These are phyloP conservation scores for Melastoma candidum DNA, from an alignment of 441 rosid species.

Conservation along the genomic window DNA sequence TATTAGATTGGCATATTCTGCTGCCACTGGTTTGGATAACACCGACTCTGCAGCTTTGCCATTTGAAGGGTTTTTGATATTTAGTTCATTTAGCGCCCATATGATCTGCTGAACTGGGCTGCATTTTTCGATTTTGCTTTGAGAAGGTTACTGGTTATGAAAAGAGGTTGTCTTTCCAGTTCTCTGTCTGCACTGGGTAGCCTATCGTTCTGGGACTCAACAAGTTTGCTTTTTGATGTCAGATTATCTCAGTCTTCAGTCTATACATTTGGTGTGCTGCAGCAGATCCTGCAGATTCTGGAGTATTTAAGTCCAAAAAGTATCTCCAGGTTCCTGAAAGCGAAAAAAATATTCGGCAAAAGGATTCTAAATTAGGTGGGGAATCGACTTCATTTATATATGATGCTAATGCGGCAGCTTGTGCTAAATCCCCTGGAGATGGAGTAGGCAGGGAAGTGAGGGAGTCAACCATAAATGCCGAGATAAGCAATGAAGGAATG, in stretches of 20 bases:
- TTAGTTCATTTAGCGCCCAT: no score
- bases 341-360: slow-evolving; percentile 33
- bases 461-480: slow-evolving; percentile 22
- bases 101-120: no score
- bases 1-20: no score
- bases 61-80: no score
- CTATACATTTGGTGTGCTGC: slow-evolving; percentile 97
- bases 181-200: no score
- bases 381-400: slow-evolving; percentile 46
- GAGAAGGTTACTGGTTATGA: no score
- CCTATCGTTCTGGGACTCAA: no score
- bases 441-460: slow-evolving; percentile 24
- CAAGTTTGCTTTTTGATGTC: slow-evolving; percentile 17
- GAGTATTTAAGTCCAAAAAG: slow-evolving; percentile 86
- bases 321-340: slow-evolving; percentile 53
- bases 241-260: slow-evolving; percentile 81
- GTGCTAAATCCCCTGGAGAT: slow-evolving; percentile 33
- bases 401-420: slow-evolving; percentile 30
- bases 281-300: slow-evolving; percentile 86
- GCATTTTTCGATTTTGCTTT: no score
- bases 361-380: slow-evolving; percentile 50
- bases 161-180: no score
- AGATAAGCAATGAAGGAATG: slow-evolving; percentile 24
- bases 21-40: no score
- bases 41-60: no score